Evolutionary conservation across 2,329 filamentous ascomycete genomes (phyloP), one percentile per base, ranked within the genome.

Genomic region (Lachnum nothofagi): DNA sequence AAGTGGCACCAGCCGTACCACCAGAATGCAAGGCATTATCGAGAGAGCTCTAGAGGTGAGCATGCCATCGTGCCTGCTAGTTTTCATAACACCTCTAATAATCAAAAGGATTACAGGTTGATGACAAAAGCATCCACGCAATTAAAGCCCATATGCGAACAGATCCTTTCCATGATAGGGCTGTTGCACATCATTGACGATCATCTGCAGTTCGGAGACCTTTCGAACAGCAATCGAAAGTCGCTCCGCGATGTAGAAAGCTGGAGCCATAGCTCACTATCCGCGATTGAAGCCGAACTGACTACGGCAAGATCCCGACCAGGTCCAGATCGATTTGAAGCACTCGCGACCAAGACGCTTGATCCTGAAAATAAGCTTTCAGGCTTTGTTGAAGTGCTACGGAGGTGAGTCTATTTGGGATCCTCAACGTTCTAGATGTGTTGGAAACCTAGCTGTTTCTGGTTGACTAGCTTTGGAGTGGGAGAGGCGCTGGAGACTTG

Each of bases 121-220:
- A 33, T 54, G 12, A 46, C 37, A 22, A 54, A 48, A 27, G 48
- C 44, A 16, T 42, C 48, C 12, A 7, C 38, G 4, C 29, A 51
- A 19, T 29, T 54, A 12, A 39, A 46, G 17, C 40, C 52, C n/a
- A 25, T 40, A 5, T 51, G 48, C 42, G 38, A 39, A 9, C 44
- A 54, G 22, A 39, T 51, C 19, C 38, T 51, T n/a, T 44, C 48
- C n/a, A 48, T 54, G 5, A 44, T 51, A n/a, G 48, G 48, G 20
- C 34, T 42, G 9, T 27, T 51, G 31, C 37, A 49, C 40, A 19
- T 50, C 3, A 44, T 49, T 14, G 44, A 51, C 16, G 49, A 51
- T 33, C 31, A 48, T 16, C 42, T 45, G 31, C 41, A 49, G 24
- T 46, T 41, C 14, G 44, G 33, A 14, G 41, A 51, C n/a, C 34